A percentile compares a stretch with the other conserved stretches of the same genome.
phyloP scores from a whole-genome alignment of 805 yeast genomes.

The Myxozyma kluyveri region DNA sequence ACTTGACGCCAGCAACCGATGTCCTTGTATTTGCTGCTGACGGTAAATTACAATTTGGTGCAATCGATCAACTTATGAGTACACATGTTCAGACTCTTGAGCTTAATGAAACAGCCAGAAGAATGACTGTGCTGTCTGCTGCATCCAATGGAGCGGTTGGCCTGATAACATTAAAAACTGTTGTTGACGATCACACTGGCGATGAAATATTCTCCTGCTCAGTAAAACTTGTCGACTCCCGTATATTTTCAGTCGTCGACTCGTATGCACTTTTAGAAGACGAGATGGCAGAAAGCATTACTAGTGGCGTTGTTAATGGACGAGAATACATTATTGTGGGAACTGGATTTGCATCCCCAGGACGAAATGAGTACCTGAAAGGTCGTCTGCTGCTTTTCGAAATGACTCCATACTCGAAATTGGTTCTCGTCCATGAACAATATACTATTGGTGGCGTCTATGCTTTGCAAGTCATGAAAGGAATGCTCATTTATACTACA shows the following conservation, averaged over 20 bases:
- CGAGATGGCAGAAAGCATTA: constrained; percentile 29
- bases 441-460: constrained; percentile 25
- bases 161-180: constrained; percentile 21
- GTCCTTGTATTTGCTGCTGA: constrained; percentile 24
- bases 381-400: constrained; percentile 28
- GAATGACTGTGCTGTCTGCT: constrained; percentile 17
- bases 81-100: constrained; percentile 30
- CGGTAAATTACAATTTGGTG: constrained; percentile 16
- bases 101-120: constrained; percentile 25
- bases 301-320: constrained; percentile 13
- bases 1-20: neutral
- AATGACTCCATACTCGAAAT: constrained; percentile 13
- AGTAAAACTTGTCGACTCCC: constrained; percentile 23
- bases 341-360: constrained; percentile 26
- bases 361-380: constrained; percentile 23
- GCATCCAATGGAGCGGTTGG: constrained; percentile 11
- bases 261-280: constrained; percentile 17
- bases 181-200: constrained; percentile 22
- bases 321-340: constrained; percentile 28
- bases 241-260: constrained; percentile 19
- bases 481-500: constrained; percentile 16
- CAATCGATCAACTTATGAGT: constrained; percentile 24
- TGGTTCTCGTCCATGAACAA: constrained; percentile 10
- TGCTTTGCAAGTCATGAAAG: constrained; percentile 17
- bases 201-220: constrained; percentile 22